phyloP scores from a whole-genome alignment of 164 flowering plant genomes.

The Cinnamomum micranthum region DNA sequence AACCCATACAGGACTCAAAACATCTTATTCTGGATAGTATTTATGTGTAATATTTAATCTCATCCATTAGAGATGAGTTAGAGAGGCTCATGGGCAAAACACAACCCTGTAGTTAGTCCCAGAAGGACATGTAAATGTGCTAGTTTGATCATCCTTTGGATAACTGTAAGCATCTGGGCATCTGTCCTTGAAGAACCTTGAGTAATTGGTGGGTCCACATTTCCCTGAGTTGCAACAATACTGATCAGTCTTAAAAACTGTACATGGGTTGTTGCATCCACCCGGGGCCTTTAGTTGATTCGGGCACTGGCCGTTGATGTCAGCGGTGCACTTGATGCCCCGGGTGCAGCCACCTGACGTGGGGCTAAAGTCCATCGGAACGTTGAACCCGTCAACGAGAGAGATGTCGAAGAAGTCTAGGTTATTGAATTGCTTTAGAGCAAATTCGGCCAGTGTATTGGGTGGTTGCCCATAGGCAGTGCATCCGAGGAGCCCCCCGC shows the following conservation, averaged over 20 bases:
- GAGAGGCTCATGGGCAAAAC: conserved; percentile 34
- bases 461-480: conserved; percentile 26
- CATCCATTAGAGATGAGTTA: too few relatives aligned
- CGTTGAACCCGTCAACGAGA: conserved; percentile 32
- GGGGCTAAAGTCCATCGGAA: conserved; percentile 30
- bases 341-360: conserved; percentile 12
- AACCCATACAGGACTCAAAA: too few relatives aligned
- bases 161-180: conserved; percentile 59
- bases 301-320: conserved; percentile 36
- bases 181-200: conserved; percentile 45
- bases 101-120: conserved; percentile 51
- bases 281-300: conserved; percentile 24
- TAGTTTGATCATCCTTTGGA: conserved; percentile 48
- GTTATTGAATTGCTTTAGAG: conserved; percentile 24
- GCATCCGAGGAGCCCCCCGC: conserved; percentile 18
- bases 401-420: conserved; percentile 33
- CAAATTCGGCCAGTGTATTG: conserved; percentile 31
- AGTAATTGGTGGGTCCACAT: conserved; percentile 37
- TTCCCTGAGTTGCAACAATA: conserved; percentile 35
- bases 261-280: conserved; percentile 53
- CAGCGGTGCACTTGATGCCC: conserved; percentile 14
- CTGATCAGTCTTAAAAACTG: conserved; percentile 41
- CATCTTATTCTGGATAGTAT: too few relatives aligned
- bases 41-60: too few relatives aligned
- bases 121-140: conserved; percentile 46